Evolutionary conservation across 768 basidiomycete species (phyloP), one percentile per base, ranked within the genome.

Genomic region (Rubroboletus pulcherrimus): DNA sequence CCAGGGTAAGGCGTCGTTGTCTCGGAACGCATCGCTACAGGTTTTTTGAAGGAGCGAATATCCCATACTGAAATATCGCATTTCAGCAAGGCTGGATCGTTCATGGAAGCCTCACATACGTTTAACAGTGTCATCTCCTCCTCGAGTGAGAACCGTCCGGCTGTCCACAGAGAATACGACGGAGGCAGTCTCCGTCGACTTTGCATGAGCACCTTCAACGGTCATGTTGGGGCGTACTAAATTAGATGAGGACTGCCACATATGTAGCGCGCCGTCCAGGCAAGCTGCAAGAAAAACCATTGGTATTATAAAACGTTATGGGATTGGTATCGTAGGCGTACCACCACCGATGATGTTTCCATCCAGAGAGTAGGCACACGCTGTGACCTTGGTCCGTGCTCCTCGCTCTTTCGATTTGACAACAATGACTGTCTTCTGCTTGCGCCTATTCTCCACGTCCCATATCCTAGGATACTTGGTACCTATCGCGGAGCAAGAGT

Each of bases 371-470:
- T 93, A 99, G 15, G 82, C 82, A 67, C 93, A 96, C 10, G 86
- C 69, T 4, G 87, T 89, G 7, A 99, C 87, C 70, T 93, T 94
- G 6, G 97, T 98, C 60, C 95, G 82, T 15, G 92, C 87, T 33
- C 97, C 97, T 54, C 95, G 79, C 62, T 98, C 94, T 68, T 95
- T 98, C 9, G 91, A 93, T 74, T 95, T 96, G 65, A 96, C 93
- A 15, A 98, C 94, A 63, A 99, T 96, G 41, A 97, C 93, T 0
- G 86, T 81, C 75, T 94, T 98, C 66, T 97, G 94, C 73, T 98
- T 97, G 49, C 92, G 84, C 70, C 86, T 91, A 66, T 93, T 86
- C 68, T 93, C 89, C 34, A 86, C 82, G 63, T 98, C 90, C 97
- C 97, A 99, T 72, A 99, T 89, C 56, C 94, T 95, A 56, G 19